Evolutionary conservation across 495 filamentous ascomycete genomes (phyloP).

Genomic region (Aspergillus cristatus): DNA sequence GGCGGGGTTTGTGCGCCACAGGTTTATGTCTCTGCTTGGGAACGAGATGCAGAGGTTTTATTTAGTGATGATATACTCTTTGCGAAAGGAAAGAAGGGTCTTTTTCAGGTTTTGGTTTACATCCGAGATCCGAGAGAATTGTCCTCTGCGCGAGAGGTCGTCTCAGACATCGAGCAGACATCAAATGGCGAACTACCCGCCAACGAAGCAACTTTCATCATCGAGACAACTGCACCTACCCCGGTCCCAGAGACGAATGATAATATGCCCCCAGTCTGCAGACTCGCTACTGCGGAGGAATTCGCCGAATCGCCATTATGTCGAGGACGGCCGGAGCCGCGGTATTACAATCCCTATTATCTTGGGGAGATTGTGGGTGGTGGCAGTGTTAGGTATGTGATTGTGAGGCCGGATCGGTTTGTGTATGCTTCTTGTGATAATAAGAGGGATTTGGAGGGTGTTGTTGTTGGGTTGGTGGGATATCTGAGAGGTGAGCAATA

Average conservation of each 20-base stretch:
- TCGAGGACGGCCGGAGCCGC: conserved; percentile 12
- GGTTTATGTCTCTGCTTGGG: conserved; percentile 10
- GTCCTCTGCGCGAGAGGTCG: not conserved
- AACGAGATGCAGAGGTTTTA: not conserved
- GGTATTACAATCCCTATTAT: conserved; percentile 10
- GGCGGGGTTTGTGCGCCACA: conserved; percentile 26
- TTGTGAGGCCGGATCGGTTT: conserved; percentile 19
- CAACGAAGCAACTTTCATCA: conserved; percentile 9
- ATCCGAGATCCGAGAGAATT: conserved; percentile 5
- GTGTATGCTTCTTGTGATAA: conserved; percentile 16
- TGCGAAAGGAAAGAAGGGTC: conserved; percentile 4
- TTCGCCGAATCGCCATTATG: conserved; percentile 17
- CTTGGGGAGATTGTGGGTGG: no score
- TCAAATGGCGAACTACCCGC: conserved; percentile 9
- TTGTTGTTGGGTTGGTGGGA: not conserved
- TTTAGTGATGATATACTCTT: conserved; percentile 24
- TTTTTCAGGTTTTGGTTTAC: conserved; percentile 22
- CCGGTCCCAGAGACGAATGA: not conserved
- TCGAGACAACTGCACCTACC: no score
- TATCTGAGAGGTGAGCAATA: not conserved
- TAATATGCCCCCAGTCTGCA: conserved; percentile 5
- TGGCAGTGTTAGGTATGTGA: conserved; percentile 11
- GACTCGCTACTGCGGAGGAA: conserved; percentile 13
- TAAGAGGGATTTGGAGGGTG: conserved; percentile 5
- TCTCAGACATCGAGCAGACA: conserved; percentile 8